Evolutionary conservation across 2,329 filamentous ascomycete species (phyloP).

Genomic region (Arthrobotrys entomopaga): DNA sequence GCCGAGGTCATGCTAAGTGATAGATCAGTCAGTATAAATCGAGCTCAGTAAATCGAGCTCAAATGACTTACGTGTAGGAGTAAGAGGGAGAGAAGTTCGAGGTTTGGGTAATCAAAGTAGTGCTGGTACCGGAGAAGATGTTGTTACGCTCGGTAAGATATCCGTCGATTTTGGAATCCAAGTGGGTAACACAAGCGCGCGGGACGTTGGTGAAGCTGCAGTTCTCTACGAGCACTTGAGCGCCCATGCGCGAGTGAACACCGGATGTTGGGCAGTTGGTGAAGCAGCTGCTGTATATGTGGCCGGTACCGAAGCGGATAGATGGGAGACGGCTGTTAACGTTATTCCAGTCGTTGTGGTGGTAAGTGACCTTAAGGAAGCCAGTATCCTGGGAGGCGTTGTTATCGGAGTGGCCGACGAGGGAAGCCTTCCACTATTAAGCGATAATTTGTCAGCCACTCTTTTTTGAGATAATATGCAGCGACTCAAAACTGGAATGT

Average conservation of each 20-base stretch:
- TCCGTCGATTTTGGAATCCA: constrained; percentile 65
- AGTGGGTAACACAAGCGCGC: constrained; percentile 63
- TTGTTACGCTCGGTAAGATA: constrained; percentile 65
- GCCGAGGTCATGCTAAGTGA: constrained; percentile 35
- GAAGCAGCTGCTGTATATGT: constrained; percentile 65
- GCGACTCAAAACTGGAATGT: not conserved
- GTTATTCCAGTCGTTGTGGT: constrained; percentile 74
- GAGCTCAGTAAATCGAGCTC: not conserved
- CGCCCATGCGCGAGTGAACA: constrained; percentile 69
- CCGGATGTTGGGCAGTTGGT: constrained; percentile 62
- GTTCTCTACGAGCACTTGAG: constrained; percentile 71
- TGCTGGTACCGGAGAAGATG: constrained; percentile 62
- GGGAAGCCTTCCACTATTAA: constrained; percentile 70
- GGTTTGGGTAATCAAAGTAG: constrained; percentile 61
- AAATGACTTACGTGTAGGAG: constrained; percentile 59
- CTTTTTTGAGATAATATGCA: no score
- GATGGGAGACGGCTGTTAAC: constrained; percentile 73
- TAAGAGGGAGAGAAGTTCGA: constrained; percentile 61
- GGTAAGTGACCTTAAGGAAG: constrained; percentile 72
- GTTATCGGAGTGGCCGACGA: constrained; percentile 71
- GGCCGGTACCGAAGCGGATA: constrained; percentile 73
- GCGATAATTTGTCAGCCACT: no score
- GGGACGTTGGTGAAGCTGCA: constrained; percentile 65
- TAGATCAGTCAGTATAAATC: not conserved
- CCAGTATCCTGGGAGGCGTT: constrained; percentile 71